These are phyloP conservation scores for Entoloma clypeatum DNA, from an alignment of 1,284 basidiomycete genomes.

Conservation along the genomic window DNA sequence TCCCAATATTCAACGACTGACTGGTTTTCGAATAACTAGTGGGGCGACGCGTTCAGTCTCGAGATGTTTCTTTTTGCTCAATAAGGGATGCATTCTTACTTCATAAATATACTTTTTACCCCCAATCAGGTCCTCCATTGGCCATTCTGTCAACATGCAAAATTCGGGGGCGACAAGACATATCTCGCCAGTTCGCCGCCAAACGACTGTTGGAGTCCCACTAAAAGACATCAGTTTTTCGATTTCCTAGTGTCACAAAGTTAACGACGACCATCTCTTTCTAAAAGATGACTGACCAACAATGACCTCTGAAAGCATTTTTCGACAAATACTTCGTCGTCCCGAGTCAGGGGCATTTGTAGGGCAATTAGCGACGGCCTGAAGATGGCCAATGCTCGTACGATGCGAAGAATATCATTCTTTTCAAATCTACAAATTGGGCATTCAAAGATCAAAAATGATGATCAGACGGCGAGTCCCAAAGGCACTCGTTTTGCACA, in stretches of 20 bases:
- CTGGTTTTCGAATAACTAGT: slow-evolving; percentile 82
- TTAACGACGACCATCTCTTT: slow-evolving; percentile 11
- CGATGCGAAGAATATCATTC: slow-evolving; percentile 91
- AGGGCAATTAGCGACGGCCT: slow-evolving; percentile 93
- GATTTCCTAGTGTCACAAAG: slow-evolving; percentile 62
- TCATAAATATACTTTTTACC: slow-evolving; percentile 88
- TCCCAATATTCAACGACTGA: slow-evolving; percentile 95
- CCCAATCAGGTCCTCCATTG: slow-evolving; percentile 76
- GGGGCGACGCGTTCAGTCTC: no score
- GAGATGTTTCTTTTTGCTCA: neutral
- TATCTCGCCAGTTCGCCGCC: slow-evolving; percentile 97
- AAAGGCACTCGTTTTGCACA: slow-evolving; percentile 34
- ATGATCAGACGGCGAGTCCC: slow-evolving; percentile 44
- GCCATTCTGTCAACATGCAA: slow-evolving; percentile 90
- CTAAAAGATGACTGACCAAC: slow-evolving; percentile 50
- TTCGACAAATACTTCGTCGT: slow-evolving; percentile 95
- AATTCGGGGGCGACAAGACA: slow-evolving; percentile 96
- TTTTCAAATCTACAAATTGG: slow-evolving; percentile 77
- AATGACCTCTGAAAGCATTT: slow-evolving; percentile 92
- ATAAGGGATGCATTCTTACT: slow-evolving; percentile 37
- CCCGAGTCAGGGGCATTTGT: slow-evolving; percentile 91
- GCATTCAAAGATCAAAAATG: slow-evolving; percentile 19
- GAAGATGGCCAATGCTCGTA: slow-evolving; percentile 91
- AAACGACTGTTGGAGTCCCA: slow-evolving; percentile 99
- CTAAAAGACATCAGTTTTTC: slow-evolving; percentile 97